Evolutionary conservation across 2,329 filamentous ascomycete species (phyloP).

Genomic region (Lachnellula arida): DNA sequence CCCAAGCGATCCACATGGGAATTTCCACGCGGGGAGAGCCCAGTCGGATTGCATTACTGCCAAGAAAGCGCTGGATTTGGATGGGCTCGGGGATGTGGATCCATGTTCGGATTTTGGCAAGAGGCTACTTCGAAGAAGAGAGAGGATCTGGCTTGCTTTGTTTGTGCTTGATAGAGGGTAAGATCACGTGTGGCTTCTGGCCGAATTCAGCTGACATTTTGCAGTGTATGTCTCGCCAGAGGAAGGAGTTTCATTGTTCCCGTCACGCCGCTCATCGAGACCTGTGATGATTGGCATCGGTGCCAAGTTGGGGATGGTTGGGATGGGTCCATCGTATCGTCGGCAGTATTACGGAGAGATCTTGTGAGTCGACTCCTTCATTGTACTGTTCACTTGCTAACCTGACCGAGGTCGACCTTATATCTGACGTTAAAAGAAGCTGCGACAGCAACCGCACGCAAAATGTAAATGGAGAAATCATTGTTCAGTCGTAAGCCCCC

Average conservation of each 20-base stretch:
- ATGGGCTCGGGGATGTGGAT: slow-evolving; percentile 62
- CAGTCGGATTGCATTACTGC: slow-evolving; percentile 66
- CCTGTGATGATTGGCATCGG: slow-evolving; percentile 66
- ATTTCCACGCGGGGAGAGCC: slow-evolving; percentile 46
- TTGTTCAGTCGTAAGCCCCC: slow-evolving; percentile 47
- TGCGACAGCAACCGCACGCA: slow-evolving; percentile 52
- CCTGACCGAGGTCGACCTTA: slow-evolving; percentile 45
- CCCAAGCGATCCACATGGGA: slow-evolving; percentile 40
- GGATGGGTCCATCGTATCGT: slow-evolving; percentile 67
- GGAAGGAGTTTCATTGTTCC: slow-evolving; percentile 66
- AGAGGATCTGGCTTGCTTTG: slow-evolving; percentile 65
- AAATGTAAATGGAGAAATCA: slow-evolving; percentile 45
- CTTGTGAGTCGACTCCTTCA: slow-evolving; percentile 40
- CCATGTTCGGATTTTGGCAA: slow-evolving; percentile 55
- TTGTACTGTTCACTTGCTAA: slow-evolving; percentile 1
- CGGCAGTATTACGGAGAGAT: slow-evolving; percentile 64
- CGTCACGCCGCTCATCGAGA: slow-evolving; percentile 58
- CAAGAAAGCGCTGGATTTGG: slow-evolving; percentile 58
- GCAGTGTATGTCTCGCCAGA: slow-evolving; percentile 61
- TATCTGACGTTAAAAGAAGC: slow-evolving; percentile 52
- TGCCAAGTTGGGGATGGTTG: slow-evolving; percentile 59
- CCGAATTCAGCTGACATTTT: slow-evolving; percentile 16
- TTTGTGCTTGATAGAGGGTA: slow-evolving; percentile 69
- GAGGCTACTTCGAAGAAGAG: slow-evolving; percentile 57
- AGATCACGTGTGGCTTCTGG: slow-evolving; percentile 9